Evolutionary conservation across 1,139 yeast genomes (phyloP), one percentile per base, ranked within the genome.

Genomic region (Torulaspora pretoriensis): DNA sequence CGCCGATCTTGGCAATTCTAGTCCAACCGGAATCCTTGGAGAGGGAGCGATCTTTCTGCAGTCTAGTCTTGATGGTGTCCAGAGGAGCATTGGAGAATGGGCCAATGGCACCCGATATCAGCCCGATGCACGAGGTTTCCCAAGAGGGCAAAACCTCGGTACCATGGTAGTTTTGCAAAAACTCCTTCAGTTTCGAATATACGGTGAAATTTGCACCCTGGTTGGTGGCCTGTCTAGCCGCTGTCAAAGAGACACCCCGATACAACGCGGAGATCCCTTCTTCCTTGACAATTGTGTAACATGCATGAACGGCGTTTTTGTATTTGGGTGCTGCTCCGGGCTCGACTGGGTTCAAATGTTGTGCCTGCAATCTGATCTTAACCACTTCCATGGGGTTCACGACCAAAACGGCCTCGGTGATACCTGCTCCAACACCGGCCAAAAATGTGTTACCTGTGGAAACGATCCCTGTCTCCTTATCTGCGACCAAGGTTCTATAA

Each of bases 171-270:
- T 75, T 78, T 64, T 80, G 85, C 58, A 89, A 76, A 56, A 68
- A 72, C 59, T 82, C 83, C 68, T 83, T 88, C 56, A 90, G 70
- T 67, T 85, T 84, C 23, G 96, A 86, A 72, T 90, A 92, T 23
- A 89, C 96, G 6, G 97, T 90, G 70, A 92, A 92, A 71, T 92
- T 92, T 42, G 95, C 97, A 73, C 97, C 98, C 70, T 92, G 98
- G 74, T 92, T 92, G 49, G 96, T 84, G 28, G 97, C 97, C 69
- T 92, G 98, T 72, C 98, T 83, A 19, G 96, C 96, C 39, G 97
- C 96, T 27, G 98, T 92, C 61, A 92, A 78, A 2, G 94, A 79
- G 32, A 92, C 97, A 65, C 98, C 98, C 65, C 97, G 78, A 74
- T 92, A 92, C 50, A 92, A 72, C 10, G 97, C 87, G 43, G 78